A percentile compares a stretch with the other conserved stretches of the same genome.
phyloP scores from a whole-genome alignment of 805 yeast species.

The Kockiozyma suomiensis region DNA sequence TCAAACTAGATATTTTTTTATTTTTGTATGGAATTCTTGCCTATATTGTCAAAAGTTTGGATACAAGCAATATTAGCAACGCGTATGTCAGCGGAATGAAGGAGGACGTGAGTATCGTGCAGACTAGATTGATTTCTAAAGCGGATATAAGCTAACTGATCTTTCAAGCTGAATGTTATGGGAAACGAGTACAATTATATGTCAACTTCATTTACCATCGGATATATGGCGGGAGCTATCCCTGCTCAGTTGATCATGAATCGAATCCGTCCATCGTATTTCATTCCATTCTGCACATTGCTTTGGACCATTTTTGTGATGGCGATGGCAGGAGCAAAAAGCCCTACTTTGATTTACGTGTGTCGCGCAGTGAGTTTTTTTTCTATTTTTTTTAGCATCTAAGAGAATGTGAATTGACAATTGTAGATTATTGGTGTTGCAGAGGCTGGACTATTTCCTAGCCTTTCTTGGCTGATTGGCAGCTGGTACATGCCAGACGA shows the following conservation, averaged over 20 bases:
- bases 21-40: conserved; percentile 59
- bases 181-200: conserved; percentile 43
- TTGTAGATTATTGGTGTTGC: conserved; percentile 54
- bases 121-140: neutral
- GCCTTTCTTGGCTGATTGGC: conserved; percentile 46
- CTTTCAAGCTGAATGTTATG: neutral
- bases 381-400: neutral
- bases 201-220: conserved; percentile 34
- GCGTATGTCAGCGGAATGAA: conserved; percentile 69
- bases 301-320: conserved; percentile 61
- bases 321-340: conserved; percentile 55
- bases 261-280: conserved; percentile 40
- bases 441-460: conserved; percentile 69
- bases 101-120: conserved; percentile 46
- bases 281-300: conserved; percentile 58
- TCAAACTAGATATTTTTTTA: conserved; percentile 59
- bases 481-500: conserved; percentile 60
- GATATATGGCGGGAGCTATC: conserved; percentile 41
- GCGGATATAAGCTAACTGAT: neutral
- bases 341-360: conserved; percentile 56
- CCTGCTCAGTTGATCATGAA: conserved; percentile 42
- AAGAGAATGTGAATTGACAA: neutral
- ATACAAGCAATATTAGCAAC: conserved; percentile 58
- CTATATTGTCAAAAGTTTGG: conserved; percentile 70
- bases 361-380: conserved; percentile 53